Percentiles rank a stretch among this genome's conserved stretches.
These are phyloP conservation scores for Tulasnella sp. DNA, from an alignment of 768 basidiomycete species.

Conservation along the genomic window DNA sequence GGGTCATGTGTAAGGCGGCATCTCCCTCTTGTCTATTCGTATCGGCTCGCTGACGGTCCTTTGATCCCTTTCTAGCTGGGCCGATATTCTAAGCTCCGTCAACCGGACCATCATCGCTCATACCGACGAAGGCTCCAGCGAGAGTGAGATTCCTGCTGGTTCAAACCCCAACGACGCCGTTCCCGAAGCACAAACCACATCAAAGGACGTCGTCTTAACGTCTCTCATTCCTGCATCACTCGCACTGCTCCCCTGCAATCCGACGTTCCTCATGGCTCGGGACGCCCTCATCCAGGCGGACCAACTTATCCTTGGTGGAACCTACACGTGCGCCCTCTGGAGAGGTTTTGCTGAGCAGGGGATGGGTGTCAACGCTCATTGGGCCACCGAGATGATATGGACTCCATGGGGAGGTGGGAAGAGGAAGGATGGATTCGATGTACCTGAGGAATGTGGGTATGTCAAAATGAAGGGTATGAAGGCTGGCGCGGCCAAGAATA, in stretches of 20 bases:
- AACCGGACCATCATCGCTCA: slow-evolving; percentile 46
- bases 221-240: slow-evolving; percentile 50
- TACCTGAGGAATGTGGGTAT: background rate
- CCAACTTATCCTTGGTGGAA: no score
- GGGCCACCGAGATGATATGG: slow-evolving; percentile 57
- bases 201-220: slow-evolving; percentile 33
- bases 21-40: background rate
- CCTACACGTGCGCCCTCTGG: no score
- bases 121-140: slow-evolving; percentile 46
- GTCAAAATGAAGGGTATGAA: background rate
- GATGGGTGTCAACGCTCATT: slow-evolving; percentile 54
- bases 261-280: no score
- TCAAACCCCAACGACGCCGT: no score
- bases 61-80: slow-evolving; percentile 72
- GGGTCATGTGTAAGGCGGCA: slow-evolving; percentile 15
- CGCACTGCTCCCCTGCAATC: no score
- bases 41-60: background rate
- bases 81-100: slow-evolving; percentile 79
- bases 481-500: no score
- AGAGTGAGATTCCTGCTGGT: slow-evolving; percentile 42
- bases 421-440: slow-evolving; percentile 50
- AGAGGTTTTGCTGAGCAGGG: slow-evolving; percentile 60
- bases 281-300: no score
- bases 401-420: slow-evolving; percentile 94
- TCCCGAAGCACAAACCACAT: no score